Evolutionary conservation across 768 basidiomycete species (phyloP), one percentile per base, ranked within the genome.

Genomic region (Leccinellum luteum): DNA sequence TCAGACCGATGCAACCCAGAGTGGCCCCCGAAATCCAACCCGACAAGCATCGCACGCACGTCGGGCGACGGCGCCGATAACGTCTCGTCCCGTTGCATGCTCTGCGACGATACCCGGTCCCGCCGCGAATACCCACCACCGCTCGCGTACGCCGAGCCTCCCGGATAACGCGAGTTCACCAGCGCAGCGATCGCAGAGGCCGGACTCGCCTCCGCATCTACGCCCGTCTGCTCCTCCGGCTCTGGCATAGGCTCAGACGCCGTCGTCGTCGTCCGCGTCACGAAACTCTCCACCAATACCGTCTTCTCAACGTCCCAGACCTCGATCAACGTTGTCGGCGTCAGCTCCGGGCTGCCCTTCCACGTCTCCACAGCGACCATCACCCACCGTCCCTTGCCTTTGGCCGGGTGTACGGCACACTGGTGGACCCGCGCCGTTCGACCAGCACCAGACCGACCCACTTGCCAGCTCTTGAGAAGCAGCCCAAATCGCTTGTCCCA

Each of bases 401-500:
- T 91, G 0, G 87, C 83, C 0, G 95, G 96, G 65, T 98, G 96
- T 0, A 94, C 76, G 13, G 79, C 81, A 61, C 87, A 86, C 65
- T 92, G 86, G 59, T 91, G 81, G 23, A 95, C 82, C 35, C 84
- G 81, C 3, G 79, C 80, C 7, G 79, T 76, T 38, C 78, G 73
- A 2, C 83, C 83, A 2, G 76, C 75, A 12, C 79, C 76, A 4
- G 82, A 78, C 6, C 78, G 77, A 10, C 85, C 85, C 7, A 85
- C 85, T 65, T 85, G 84, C 95, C 96, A 98, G 58, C 86, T 91
- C 70, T 90, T 90, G 61, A 98, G 78, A 4, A 89, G 76, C 19
- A 98, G 76, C 1, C 95, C 94, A 63, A 98, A 99, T 10, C 96
- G 88, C 44, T 93, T 85, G 74, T 99, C 97, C 94, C 95, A 99